Base-by-base conservation (phyloP, 371 early-diverging fungal genomes). In the Rhizomucor pusillus region DNA sequence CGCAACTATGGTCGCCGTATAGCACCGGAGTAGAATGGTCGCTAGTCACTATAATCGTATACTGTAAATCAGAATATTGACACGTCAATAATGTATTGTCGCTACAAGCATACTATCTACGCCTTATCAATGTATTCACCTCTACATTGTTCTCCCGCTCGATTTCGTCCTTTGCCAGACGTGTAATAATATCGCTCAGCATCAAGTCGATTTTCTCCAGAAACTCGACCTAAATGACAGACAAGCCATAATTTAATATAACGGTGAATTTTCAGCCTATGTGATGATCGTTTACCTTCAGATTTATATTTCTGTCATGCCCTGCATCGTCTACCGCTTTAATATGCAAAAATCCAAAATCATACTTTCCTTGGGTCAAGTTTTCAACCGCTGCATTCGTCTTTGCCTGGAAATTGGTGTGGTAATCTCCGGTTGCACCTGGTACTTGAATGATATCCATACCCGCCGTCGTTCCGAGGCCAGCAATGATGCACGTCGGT, bases 301-400 rank as follows among this genome's bases (percentile, higher is more conserved):
- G 63, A 3, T 58, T 29, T 10, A 69, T 54, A 41, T 67, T 60
- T 6, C 62, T 52, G 47, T 78, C 80, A 63, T 78, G 80, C 0
- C 81, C 77, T 6, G 80, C 75, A 59, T 80, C 77, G 57, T 80
- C 81, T 5, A 80, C 80, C 6, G 78, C 80, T 50, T 80, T 80
- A 18, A 80, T 68, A 58, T 80, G 80, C 41, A 77, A 56, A 54
- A 80, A 79, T 9, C 77, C 75, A 69, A 80, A 78, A 16, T 70
- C 64, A 35, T 80, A 73, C 13, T 41, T 23, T 10, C 23, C 18
- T 0, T 48, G 46, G 11, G 20, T 48, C 24, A 77, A 36, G 20
- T 60, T 36, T 5, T 57, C 23, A 0, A 75, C 41, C 1, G 57
- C 60, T 3, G 75, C 65, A 18, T 64, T 43, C 7, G 63, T 79